Percentiles rank a stretch among this genome's conserved stretches.
phyloP scores from a whole-genome alignment of 352 stramenopile genomes.

The Blastocystis sp. region DNA sequence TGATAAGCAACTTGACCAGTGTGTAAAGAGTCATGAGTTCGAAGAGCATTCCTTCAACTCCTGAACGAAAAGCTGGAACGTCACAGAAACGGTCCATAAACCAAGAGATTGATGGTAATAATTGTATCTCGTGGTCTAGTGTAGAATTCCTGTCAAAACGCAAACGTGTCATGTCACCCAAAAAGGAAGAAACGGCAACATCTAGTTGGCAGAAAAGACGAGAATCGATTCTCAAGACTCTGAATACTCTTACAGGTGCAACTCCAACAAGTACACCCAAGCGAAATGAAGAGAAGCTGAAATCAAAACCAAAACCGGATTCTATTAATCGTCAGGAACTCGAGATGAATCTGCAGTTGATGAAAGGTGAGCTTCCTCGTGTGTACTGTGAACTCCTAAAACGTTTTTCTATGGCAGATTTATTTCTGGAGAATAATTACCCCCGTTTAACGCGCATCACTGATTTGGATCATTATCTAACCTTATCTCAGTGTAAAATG shows the following conservation, averaged over 20 bases:
- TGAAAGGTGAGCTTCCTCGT: slow-evolving; percentile 7
- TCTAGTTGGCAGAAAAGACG: not conserved
- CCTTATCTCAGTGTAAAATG: slow-evolving; percentile 27
- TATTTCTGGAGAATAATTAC: not conserved
- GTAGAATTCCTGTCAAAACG: not conserved
- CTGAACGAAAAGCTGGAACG: not conserved
- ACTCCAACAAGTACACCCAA: not conserved
- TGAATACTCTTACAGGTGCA: not conserved
- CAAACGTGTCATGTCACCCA: not conserved
- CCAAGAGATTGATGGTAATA: not conserved
- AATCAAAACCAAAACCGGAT: not conserved
- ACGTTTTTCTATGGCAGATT: slow-evolving; percentile 6
- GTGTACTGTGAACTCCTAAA: slow-evolving; percentile 5
- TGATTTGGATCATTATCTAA: slow-evolving; percentile 18
- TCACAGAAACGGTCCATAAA: not conserved
- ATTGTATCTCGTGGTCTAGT: not conserved
- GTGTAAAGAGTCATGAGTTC: not conserved
- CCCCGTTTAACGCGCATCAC: not conserved
- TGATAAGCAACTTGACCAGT: not conserved
- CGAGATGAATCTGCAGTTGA: slow-evolving; percentile 44
- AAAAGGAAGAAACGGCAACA: not conserved
- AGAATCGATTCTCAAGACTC: not conserved
- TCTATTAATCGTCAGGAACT: not conserved
- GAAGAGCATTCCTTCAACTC: not conserved
- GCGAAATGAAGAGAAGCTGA: not conserved